phyloP scores from a whole-genome alignment of 495 filamentous ascomycete species.

The Neurospora africana region DNA sequence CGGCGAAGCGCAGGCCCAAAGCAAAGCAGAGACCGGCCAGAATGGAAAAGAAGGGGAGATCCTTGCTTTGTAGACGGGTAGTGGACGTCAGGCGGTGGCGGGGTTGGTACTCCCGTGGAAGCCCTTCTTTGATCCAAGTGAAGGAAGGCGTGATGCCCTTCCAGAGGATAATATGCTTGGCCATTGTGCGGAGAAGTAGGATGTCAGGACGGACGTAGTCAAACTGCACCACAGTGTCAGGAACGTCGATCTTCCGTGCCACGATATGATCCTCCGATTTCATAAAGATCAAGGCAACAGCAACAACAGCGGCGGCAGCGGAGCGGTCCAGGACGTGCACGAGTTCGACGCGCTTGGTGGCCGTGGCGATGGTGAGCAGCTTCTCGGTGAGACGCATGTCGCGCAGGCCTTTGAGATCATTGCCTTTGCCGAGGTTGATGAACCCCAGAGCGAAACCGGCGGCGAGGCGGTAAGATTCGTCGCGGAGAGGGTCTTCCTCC shows the following conservation, averaged over 20 bases:
- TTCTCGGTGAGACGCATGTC: slow-evolving; percentile 92
- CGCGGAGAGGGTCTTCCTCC: slow-evolving; percentile 66
- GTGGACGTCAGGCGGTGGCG: slow-evolving; percentile 44
- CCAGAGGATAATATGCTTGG: slow-evolving; percentile 93
- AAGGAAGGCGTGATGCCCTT: slow-evolving; percentile 58
- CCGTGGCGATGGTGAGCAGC: slow-evolving; percentile 70
- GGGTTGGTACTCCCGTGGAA: slow-evolving; percentile 56
- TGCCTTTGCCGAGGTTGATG: slow-evolving; percentile 88
- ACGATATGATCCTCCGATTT: slow-evolving; percentile 85
- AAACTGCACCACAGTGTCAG: slow-evolving; percentile 78
- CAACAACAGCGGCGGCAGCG: slow-evolving; percentile 79
- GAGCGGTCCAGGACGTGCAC: slow-evolving; percentile 90
- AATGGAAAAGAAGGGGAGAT: slow-evolving; percentile 90
- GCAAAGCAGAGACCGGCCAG: slow-evolving; percentile 78
- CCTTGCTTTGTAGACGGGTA: slow-evolving; percentile 52
- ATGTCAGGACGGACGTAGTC: slow-evolving; percentile 93
- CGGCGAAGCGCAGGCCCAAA: slow-evolving; percentile 75
- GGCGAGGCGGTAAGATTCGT: slow-evolving; percentile 89
- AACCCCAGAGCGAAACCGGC: slow-evolving; percentile 90
- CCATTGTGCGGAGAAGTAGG: slow-evolving; percentile 78
- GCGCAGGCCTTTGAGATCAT: slow-evolving; percentile 75
- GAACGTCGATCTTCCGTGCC: slow-evolving; percentile 85
- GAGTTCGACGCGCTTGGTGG: slow-evolving; percentile 74
- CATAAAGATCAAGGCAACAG: slow-evolving; percentile 93
- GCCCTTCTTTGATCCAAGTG: slow-evolving; percentile 61